These are phyloP conservation scores for Closterium sp. DNA, from an alignment of 139 green algal genomes.

Conservation along the genomic window DNA sequence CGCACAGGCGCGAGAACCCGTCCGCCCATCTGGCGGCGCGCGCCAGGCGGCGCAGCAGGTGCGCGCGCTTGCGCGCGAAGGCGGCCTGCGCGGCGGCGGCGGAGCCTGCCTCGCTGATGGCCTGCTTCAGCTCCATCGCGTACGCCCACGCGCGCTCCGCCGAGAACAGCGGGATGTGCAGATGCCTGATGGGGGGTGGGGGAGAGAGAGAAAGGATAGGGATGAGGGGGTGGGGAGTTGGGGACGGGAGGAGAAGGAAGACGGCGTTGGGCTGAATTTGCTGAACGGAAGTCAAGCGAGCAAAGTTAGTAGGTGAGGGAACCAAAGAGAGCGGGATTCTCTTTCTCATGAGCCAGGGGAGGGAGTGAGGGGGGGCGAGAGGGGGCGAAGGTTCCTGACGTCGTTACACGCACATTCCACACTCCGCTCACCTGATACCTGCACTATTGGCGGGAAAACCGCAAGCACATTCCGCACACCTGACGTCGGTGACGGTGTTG, in stretches of 20 bases:
- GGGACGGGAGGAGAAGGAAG: no score
- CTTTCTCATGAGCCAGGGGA: no score
- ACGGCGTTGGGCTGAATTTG: no score
- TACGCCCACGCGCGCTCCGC: slow-evolving; percentile 85
- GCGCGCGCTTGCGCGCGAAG: slow-evolving; percentile 62
- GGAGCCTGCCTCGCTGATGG: slow-evolving; percentile 54
- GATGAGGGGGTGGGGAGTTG: no score
- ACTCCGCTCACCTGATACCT: neutral
- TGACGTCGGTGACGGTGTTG: slow-evolving; percentile 64
- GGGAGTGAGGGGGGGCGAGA: no score
- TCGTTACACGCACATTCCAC: neutral
- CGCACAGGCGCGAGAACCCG: slow-evolving; percentile 61
- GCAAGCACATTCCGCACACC: neutral
- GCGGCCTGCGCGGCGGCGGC: neutral
- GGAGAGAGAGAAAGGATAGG: neutral
- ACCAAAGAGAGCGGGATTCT: neutral
- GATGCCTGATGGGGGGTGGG: slow-evolving; percentile 68
- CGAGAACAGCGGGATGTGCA: slow-evolving; percentile 79
- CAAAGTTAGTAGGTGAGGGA: neutral
- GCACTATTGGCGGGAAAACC: neutral
- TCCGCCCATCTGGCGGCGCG: slow-evolving; percentile 71
- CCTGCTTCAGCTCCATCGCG: slow-evolving; percentile 87
- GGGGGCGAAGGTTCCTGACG: neutral
- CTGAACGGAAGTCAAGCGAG: neutral
- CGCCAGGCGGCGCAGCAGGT: slow-evolving; percentile 67